Evolutionary conservation across 805 yeast species (phyloP).

Genomic region (Metschnikowia cerradonensis): DNA sequence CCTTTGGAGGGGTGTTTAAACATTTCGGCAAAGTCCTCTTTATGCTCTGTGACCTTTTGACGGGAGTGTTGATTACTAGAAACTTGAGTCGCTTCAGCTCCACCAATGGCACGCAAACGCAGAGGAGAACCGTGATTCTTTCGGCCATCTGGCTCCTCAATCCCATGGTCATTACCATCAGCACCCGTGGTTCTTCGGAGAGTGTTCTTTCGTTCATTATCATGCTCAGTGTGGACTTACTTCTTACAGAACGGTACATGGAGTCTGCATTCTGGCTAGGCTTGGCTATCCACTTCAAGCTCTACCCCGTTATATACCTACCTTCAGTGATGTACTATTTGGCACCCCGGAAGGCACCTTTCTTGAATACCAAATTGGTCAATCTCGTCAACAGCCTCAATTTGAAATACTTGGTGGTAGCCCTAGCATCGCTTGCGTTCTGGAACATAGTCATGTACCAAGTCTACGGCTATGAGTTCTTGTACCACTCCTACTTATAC

Average conservation of each 20-base stretch:
- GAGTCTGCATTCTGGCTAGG: conserved; percentile 55
- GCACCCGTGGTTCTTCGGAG: conserved; percentile 92
- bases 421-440: conserved; percentile 40
- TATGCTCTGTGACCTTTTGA: conserved; percentile 70
- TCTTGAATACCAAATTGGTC: conserved; percentile 10
- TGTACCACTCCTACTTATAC: conserved; percentile 75
- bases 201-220: conserved; percentile 79
- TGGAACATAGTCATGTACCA: conserved; percentile 60
- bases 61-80: conserved; percentile 54
- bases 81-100: background rate
- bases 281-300: conserved; percentile 78
- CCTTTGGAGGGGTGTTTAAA: conserved; percentile 36
- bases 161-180: conserved; percentile 91
- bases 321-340: conserved; percentile 62
- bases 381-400: conserved; percentile 36
- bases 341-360: conserved; percentile 19
- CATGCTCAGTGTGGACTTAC: conserved; percentile 40
- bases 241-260: conserved; percentile 25
- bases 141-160: conserved; percentile 80
- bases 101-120: conserved; percentile 1
- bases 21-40: conserved; percentile 80
- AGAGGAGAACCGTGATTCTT: conserved; percentile 19
- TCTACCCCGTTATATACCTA: conserved; percentile 85
- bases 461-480: conserved; percentile 69
- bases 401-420: conserved; percentile 25